These are phyloP conservation scores for Hanseniaspora nectarophila DNA, from an alignment of 805 yeast genomes.

Conservation along the genomic window DNA sequence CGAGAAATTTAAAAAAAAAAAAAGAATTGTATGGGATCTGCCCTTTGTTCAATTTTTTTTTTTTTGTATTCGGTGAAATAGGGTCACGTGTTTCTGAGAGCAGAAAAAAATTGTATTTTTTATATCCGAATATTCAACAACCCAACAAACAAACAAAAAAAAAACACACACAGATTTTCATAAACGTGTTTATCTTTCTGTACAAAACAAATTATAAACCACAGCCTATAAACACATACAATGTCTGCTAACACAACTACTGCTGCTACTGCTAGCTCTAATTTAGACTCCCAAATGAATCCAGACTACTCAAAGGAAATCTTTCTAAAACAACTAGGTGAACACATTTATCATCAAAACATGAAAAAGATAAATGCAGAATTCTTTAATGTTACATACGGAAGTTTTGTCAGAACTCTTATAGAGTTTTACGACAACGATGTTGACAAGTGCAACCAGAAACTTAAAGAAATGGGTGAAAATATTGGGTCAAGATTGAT, in stretches of 20 bases:
- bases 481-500: slow-evolving; percentile 83
- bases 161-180: no score
- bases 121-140: no score
- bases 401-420: slow-evolving; percentile 82
- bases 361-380: slow-evolving; percentile 88
- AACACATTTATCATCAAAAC: slow-evolving; percentile 13
- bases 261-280: neutral
- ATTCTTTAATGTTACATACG: slow-evolving; percentile 86
- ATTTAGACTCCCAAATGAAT: neutral
- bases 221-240: no score
- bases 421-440: slow-evolving; percentile 72
- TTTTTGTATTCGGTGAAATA: no score
- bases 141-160: no score
- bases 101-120: no score
- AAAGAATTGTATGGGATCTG: no score
- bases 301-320: neutral
- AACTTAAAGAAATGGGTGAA: slow-evolving; percentile 87
- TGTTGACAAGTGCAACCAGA: slow-evolving; percentile 66
- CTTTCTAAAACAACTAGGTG: slow-evolving; percentile 8
- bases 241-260: neutral
- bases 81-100: no score
- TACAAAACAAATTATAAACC: no score
- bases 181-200: no score
- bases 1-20: no score
- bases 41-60: no score